Conservation (phyloP, 306 rosid genomes). For the Rosa lucieae region DNA sequence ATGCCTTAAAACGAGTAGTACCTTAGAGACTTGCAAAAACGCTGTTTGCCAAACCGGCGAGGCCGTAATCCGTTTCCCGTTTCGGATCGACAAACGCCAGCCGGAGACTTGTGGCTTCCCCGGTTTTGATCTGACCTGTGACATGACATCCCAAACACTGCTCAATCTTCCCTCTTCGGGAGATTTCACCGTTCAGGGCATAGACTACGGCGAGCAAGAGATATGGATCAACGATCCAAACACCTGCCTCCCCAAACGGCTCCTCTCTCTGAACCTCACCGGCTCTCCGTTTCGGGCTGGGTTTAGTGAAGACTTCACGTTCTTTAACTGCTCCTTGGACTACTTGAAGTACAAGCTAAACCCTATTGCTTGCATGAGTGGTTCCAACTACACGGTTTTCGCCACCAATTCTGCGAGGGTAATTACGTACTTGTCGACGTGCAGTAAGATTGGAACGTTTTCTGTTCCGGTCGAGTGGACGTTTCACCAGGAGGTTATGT, state of each 20-base stretch:
- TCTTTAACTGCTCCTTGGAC: slow-evolving; percentile 65
- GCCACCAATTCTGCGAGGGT: slow-evolving; percentile 46
- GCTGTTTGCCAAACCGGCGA: slow-evolving; percentile 31
- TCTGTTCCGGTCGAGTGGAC: slow-evolving; percentile 48
- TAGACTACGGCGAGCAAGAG: slow-evolving; percentile 61
- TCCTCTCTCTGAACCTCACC: slow-evolving; percentile 52
- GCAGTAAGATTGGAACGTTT: slow-evolving; percentile 29
- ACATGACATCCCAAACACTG: slow-evolving; percentile 31
- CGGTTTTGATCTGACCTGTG: slow-evolving; percentile 56
- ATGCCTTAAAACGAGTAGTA: neutral
- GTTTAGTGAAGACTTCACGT: slow-evolving; percentile 41
- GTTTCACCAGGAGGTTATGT: slow-evolving; percentile 21
- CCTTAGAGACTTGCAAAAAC: slow-evolving; percentile 41
- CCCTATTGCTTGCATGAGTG: slow-evolving; percentile 59
- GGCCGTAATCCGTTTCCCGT: slow-evolving; percentile 58
- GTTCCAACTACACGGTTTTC: slow-evolving; percentile 32
- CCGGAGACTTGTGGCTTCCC: slow-evolving; percentile 52
- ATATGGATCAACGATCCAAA: slow-evolving; percentile 67
- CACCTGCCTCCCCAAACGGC: slow-evolving; percentile 55
- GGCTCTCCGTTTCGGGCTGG: slow-evolving; percentile 48
- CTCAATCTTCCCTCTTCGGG: slow-evolving; percentile 55
- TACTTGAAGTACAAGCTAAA: slow-evolving; percentile 32
- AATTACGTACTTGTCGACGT: slow-evolving; percentile 33
- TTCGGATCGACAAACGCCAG: slow-evolving; percentile 34
- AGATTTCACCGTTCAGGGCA: slow-evolving; percentile 41